Percentiles rank a stretch among this genome's conserved stretches.
Evolutionary conservation across 345 rosid species (phyloP).

Genomic region (Brassica incana): DNA sequence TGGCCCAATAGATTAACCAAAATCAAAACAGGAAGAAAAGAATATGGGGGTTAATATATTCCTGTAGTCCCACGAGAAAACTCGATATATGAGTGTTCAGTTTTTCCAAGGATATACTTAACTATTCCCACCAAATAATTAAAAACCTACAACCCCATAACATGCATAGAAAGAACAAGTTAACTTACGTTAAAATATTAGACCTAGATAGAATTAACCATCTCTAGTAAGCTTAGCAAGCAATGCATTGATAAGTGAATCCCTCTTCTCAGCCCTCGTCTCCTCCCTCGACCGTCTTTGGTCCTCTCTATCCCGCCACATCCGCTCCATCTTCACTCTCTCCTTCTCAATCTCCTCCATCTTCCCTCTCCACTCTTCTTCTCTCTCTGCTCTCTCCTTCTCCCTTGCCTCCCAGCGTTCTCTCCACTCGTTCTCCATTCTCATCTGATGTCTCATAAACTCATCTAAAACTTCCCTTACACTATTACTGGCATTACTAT

Average conservation of each 20-base stretch:
- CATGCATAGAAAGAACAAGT: not conserved
- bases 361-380: constrained; percentile 91
- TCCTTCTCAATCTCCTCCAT: constrained; percentile 93
- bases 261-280: constrained; percentile 89
- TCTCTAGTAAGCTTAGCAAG: constrained; percentile 72
- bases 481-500: constrained; percentile 16
- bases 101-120: not conserved
- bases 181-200: constrained; percentile 5
- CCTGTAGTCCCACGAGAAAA: constrained; percentile 3
- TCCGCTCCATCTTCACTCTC: constrained; percentile 72
- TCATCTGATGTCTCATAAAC: constrained; percentile 81
- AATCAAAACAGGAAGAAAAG: not conserved
- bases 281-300: constrained; percentile 82
- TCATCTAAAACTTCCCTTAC: constrained; percentile 68
- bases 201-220: constrained; percentile 28
- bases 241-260: constrained; percentile 73
- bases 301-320: constrained; percentile 90
- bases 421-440: constrained; percentile 82
- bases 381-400: constrained; percentile 72
- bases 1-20: not conserved
- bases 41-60: constrained; percentile 4
- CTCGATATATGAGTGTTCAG: constrained; percentile 8
- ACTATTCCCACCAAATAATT: constrained; percentile 14
- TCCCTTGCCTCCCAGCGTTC: constrained; percentile 73
- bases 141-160: constrained; percentile 20